phyloP scores from a whole-genome alignment of 805 yeast species.

The Pichia cephalocereana region DNA sequence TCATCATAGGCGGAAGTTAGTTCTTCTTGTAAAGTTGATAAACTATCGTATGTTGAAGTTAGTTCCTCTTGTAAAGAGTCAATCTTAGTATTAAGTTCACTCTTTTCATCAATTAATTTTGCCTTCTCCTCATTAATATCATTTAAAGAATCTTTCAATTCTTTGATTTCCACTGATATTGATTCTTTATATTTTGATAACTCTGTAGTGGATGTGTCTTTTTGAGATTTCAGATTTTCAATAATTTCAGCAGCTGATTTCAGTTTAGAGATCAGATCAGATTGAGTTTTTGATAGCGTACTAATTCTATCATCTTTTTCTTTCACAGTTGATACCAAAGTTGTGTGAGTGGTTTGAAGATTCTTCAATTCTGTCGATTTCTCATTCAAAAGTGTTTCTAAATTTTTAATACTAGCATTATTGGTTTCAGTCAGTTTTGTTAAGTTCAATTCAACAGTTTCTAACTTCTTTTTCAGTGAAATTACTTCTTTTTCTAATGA shows the following conservation, averaged over 20 bases:
- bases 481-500: slow-evolving; percentile 34
- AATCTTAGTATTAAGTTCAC: slow-evolving; percentile 6
- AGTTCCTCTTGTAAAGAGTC: slow-evolving; percentile 14
- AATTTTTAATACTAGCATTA: slow-evolving; percentile 14
- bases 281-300: slow-evolving; percentile 16
- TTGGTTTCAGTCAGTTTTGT: slow-evolving; percentile 17
- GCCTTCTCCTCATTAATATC: slow-evolving; percentile 11
- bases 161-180: not conserved
- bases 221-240: slow-evolving; percentile 20
- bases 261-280: slow-evolving; percentile 14
- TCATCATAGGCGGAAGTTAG: slow-evolving; percentile 16
- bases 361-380: slow-evolving; percentile 15
- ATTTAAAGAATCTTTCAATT: not conserved
- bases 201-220: slow-evolving; percentile 12
- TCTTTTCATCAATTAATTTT: slow-evolving; percentile 13
- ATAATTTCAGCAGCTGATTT: slow-evolving; percentile 21
- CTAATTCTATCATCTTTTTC: slow-evolving; percentile 19
- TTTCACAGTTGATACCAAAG: slow-evolving; percentile 16
- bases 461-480: slow-evolving; percentile 24
- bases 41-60: slow-evolving; percentile 14
- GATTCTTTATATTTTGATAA: slow-evolving; percentile 6
- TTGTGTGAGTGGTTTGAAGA: slow-evolving; percentile 18
- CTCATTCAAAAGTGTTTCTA: slow-evolving; percentile 14
- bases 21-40: slow-evolving; percentile 15
- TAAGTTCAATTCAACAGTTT: slow-evolving; percentile 23